Evolutionary conservation across 352 stramenopile species (phyloP), one percentile per base, ranked within the genome.

Genomic region (Pythium myriotylum): DNA sequence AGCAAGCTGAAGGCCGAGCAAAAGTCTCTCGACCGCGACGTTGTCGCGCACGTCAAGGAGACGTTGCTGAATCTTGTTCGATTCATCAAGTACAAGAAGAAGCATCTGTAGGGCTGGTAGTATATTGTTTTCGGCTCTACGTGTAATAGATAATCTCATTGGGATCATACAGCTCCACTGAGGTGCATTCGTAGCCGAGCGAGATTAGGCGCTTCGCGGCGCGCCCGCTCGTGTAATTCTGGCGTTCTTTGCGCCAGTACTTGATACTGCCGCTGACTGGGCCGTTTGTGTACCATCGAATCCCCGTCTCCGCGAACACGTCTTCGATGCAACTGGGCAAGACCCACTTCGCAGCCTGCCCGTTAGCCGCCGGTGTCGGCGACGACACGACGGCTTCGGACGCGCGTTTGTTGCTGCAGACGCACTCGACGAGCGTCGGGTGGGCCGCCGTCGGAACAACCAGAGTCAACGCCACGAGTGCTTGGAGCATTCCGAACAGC

Each of bases 21-120:
- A 46, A 90, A 90, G 68, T 52, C 79, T 17, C 77, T 94, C 59
- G 87, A 96, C 55, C 85, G 87, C 42, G 84, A 78, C 24, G 66
- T 96, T 9, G 75, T 91, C 23, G 84, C 84, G 0, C 87, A 96
- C 67, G 68, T 94, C 35, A 94, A 94, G 70, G 87, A 96, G 68
- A 93, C 86, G 26, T 83, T 85, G 7, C 62, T 94, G 47, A 96
- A 96, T 74, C 77, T 96, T 62, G 65, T 84, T 52, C 85, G 87
- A 41, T 96, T 96, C 62, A 89, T 96, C 72, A 96, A 96, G 81
- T 96, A 96, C 81, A 96, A 96, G 79, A 94, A 94, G 76, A 89
- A 84, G 67, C 81, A 92, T 57, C 50, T 91, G 74, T 90, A 75
- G 83, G 63, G 22, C 9, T 4, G n/a, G 24, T 37, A n/a, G n/a